Conservation (phyloP, 352 stramenopile species). For the Pythium plurisporium region DNA sequence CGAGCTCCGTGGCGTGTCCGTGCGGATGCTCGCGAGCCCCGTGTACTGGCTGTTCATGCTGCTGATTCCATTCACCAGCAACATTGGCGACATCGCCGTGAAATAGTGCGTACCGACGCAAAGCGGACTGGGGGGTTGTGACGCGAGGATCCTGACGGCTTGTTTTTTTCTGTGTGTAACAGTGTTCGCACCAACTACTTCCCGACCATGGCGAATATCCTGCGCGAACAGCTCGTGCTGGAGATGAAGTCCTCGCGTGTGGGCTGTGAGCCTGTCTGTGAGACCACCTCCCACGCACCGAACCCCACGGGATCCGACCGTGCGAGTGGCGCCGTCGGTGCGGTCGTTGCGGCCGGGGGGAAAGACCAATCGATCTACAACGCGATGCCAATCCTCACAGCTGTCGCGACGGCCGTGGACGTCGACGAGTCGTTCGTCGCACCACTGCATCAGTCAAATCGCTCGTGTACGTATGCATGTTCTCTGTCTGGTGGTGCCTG, state of each 20-base stretch:
- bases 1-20: conserved; percentile 53
- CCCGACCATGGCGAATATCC: conserved; percentile 56
- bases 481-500: background rate
- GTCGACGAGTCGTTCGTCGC: conserved; percentile 13
- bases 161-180: background rate
- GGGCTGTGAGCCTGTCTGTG: background rate
- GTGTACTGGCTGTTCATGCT: conserved; percentile 70
- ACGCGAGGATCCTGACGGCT: too few species aligned
- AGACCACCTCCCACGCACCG: background rate
- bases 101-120: conserved; percentile 81
- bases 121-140: too few species aligned
- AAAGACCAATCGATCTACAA: background rate
- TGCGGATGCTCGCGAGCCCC: conserved; percentile 48
- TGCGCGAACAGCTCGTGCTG: conserved; percentile 56
- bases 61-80: conserved; percentile 55
- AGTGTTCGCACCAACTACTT: conserved; percentile 65
- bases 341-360: background rate
- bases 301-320: too few species aligned
- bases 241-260: conserved; percentile 41
- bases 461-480: background rate
- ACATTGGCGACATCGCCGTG: conserved; percentile 51
- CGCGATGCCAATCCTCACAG: background rate
- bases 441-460: background rate
- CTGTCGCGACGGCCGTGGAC: background rate
- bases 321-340: too few species aligned